Evolutionary conservation across 495 filamentous ascomycete genomes (phyloP).

Genomic region (Bryoglossum gracile): DNA sequence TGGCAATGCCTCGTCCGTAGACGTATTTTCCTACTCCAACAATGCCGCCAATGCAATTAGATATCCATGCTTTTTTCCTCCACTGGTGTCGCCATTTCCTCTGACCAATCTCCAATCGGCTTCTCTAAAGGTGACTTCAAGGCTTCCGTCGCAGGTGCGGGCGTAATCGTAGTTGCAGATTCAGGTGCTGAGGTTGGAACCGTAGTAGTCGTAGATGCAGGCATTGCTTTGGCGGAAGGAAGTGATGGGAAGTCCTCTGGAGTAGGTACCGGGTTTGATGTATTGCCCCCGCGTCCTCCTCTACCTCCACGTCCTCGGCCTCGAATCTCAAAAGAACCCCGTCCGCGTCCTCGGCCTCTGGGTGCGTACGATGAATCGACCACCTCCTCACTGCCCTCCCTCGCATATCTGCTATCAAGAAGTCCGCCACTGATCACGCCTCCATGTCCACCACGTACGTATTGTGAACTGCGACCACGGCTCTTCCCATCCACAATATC

Average conservation of each 20-base stretch:
- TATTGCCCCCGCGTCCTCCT: slow-evolving; percentile 7
- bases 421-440: slow-evolving; percentile 35
- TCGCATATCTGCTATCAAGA: slow-evolving; percentile 15
- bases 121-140: not conserved
- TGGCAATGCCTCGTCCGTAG: slow-evolving; percentile 35
- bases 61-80: slow-evolving; percentile 17
- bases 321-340: slow-evolving; percentile 11
- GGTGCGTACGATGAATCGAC: not conserved
- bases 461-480: slow-evolving; percentile 32
- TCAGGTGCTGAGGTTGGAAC: not conserved
- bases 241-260: slow-evolving; percentile 20
- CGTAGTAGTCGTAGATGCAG: not conserved
- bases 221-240: slow-evolving; percentile 8
- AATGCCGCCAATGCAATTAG: not conserved
- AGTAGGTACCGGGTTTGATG: slow-evolving; percentile 3
- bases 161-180: not conserved
- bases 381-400: slow-evolving; percentile 2
- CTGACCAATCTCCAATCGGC: slow-evolving; percentile 22
- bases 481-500: slow-evolving; percentile 36
- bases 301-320: slow-evolving; percentile 19
- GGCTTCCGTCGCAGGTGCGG: slow-evolving; percentile 1
- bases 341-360: slow-evolving; percentile 5
- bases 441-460: slow-evolving; percentile 52
- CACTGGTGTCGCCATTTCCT: slow-evolving; percentile 26
- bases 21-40: slow-evolving; percentile 9